A percentile compares a stretch with the other conserved stretches of the same genome.
These are phyloP conservation scores for Talaromyces stipitatus DNA, from an alignment of 495 filamentous ascomycete genomes.

Conservation along the genomic window DNA sequence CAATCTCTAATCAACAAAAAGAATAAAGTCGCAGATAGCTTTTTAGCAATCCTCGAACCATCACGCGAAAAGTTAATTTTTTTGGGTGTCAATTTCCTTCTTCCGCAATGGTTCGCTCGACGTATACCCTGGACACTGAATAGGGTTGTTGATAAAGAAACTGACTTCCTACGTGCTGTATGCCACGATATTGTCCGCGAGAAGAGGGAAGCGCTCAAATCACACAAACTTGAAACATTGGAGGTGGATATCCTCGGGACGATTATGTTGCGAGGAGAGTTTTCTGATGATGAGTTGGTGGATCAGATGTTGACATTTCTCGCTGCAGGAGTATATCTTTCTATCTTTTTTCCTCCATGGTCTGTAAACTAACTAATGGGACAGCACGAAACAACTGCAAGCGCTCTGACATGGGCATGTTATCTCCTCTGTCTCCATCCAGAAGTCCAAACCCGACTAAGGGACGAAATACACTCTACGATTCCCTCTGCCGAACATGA, in stretches of 20 bases:
- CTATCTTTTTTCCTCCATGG: not conserved
- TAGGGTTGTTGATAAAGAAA: slow-evolving; percentile 47
- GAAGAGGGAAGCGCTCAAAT: slow-evolving; percentile 47
- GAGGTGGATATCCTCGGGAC: slow-evolving; percentile 66
- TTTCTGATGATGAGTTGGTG: slow-evolving; percentile 43
- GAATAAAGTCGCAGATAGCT: slow-evolving; percentile 59
- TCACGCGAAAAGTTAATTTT: slow-evolving; percentile 40
- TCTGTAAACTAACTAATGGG: slow-evolving; percentile 10
- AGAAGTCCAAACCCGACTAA: slow-evolving; percentile 35
- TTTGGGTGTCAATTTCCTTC: slow-evolving; percentile 35
- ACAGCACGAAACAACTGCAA: slow-evolving; percentile 47
- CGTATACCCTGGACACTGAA: slow-evolving; percentile 63
- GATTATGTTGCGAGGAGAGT: slow-evolving; percentile 46
- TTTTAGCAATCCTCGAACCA: slow-evolving; percentile 48
- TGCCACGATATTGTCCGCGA: slow-evolving; percentile 60
- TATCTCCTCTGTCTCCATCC: slow-evolving; percentile 43
- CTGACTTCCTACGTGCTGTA: slow-evolving; percentile 48
- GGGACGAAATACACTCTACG: slow-evolving; percentile 35
- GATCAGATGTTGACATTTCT: slow-evolving; percentile 51
- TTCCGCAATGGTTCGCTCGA: slow-evolving; percentile 40
- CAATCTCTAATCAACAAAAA: slow-evolving; percentile 55
- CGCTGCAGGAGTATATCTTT: slow-evolving; percentile 32
- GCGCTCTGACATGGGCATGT: slow-evolving; percentile 44
- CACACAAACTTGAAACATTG: slow-evolving; percentile 48
- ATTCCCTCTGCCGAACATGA: slow-evolving; percentile 24